Evolutionary conservation across 176 grass and related monocot genomes (phyloP).

Genomic region (Ensete glaucum): DNA sequence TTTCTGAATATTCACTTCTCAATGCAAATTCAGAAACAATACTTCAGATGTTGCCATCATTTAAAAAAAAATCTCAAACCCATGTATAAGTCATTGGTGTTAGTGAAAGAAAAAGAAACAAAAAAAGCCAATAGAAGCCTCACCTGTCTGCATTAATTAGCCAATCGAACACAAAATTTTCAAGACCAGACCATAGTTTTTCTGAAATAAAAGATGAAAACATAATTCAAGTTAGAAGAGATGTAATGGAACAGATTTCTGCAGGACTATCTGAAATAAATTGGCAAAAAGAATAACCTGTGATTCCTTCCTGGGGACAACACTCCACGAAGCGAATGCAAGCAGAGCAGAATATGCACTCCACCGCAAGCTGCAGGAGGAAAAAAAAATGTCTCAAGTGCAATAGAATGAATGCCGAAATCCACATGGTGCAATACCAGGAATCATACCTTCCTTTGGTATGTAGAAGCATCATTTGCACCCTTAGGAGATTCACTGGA

Average conservation of each 20-base stretch:
- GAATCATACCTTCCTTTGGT: conserved; percentile 77
- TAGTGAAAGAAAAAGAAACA: not conserved
- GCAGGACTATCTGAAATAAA: conserved; percentile 2
- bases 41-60: not conserved
- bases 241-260: not conserved
- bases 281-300: conserved; percentile 32
- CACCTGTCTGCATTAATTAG: conserved; percentile 98
- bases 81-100: not conserved
- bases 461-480: conserved; percentile 82
- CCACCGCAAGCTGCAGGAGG: conserved; percentile 65
- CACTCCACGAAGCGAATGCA: conserved; percentile 86
- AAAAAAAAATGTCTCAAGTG: conserved; percentile 22
- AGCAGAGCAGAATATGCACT: conserved; percentile 97
- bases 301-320: conserved; percentile 95
- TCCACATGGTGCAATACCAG: not conserved
- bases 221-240: conserved; percentile 21
- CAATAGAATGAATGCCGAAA: not conserved
- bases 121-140: conserved; percentile 18
- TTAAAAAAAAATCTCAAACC: not conserved
- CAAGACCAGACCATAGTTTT: conserved; percentile 88
- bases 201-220: conserved; percentile 40
- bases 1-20: no score
- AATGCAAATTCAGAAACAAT: no score
- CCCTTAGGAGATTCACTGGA: conserved; percentile 91
- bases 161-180: conserved; percentile 96